A percentile compares a stretch with the other conserved stretches of the same genome.
These are phyloP conservation scores for Schizochytrium sp. DNA, from an alignment of 108 stramenopile species.

Conservation along the genomic window DNA sequence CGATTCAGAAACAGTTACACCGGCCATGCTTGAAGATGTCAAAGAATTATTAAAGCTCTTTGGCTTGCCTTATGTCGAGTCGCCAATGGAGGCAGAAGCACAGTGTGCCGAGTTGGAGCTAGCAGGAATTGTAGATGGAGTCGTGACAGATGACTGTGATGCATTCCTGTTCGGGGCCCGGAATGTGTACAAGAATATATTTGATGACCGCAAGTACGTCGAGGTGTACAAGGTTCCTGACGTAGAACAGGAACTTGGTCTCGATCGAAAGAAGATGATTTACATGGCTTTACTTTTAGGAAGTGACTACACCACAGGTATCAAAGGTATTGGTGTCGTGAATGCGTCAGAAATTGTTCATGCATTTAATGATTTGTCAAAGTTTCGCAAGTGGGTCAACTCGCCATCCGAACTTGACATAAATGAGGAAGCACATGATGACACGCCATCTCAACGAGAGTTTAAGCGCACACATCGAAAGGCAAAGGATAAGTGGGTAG, in stretches of 20 bases:
- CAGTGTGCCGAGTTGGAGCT: conserved; percentile 89
- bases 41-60: conserved; percentile 87
- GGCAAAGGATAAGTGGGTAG: conserved; percentile 17
- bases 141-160: conserved; percentile 98
- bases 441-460: not conserved
- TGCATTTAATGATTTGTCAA: conserved; percentile 83
- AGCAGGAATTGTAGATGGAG: conserved; percentile 92
- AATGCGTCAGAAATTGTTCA: conserved; percentile 96
- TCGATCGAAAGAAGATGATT: conserved; percentile 84
- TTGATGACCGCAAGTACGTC: conserved; percentile 93
- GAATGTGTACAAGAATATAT: conserved; percentile 93
- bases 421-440: not conserved
- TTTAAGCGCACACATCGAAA: conserved; percentile 44
- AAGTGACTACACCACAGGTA: conserved; percentile 97
- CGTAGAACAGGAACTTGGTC: conserved; percentile 84
- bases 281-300: conserved; percentile 95
- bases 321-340: conserved; percentile 96
- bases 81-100: conserved; percentile 98
- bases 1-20: conserved; percentile 87
- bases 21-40: conserved; percentile 93
- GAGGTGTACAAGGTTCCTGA: conserved; percentile 91
- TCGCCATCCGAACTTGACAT: not conserved
- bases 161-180: conserved; percentile 95
- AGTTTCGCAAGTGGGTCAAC: conserved; percentile 88
- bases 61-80: conserved; percentile 93